Percentiles rank a stretch among this genome's conserved stretches.
Evolutionary conservation across 495 filamentous ascomycete species (phyloP).

Genomic region (Terfezia boudieri): DNA sequence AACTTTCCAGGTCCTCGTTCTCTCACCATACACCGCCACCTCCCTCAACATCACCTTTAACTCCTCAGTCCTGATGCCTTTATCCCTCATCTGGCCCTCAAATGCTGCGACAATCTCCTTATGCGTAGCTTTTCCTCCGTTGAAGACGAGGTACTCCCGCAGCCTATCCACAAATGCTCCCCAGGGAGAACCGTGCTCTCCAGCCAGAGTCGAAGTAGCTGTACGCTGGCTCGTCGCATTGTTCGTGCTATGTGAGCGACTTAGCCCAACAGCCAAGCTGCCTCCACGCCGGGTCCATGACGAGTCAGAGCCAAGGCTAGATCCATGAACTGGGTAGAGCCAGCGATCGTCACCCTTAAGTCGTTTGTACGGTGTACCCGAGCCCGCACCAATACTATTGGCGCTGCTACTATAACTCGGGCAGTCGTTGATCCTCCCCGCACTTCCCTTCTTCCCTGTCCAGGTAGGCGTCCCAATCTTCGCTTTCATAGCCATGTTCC

Average conservation of each 20-base stretch:
- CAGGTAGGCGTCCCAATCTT: slow-evolving; percentile 78
- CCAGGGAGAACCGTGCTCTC: background rate
- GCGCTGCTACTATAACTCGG: no score
- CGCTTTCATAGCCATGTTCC: slow-evolving; percentile 42
- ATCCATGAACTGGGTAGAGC: no score
- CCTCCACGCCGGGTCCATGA: no score
- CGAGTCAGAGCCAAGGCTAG: no score
- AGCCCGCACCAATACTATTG: no score
- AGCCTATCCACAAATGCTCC: slow-evolving; percentile 6
- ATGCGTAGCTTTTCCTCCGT: slow-evolving; percentile 9
- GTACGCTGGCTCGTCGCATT: background rate
- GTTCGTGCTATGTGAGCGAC: no score
- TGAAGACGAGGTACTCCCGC: slow-evolving; percentile 16
- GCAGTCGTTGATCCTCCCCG: no score
- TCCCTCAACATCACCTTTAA: slow-evolving; percentile 11
- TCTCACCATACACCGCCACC: slow-evolving; percentile 2
- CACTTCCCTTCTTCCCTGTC: slow-evolving; percentile 35
- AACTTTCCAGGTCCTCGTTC: no score
- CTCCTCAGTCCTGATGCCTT: slow-evolving; percentile 5
- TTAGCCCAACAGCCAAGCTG: no score
- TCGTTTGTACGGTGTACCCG: no score
- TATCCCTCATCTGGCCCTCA: slow-evolving; percentile 3
- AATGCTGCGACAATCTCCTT: slow-evolving; percentile 10
- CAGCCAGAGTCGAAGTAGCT: background rate
- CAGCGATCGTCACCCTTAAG: no score